These are phyloP conservation scores for Penicillium odoratum DNA, from an alignment of 495 filamentous ascomycete species.

Conservation along the genomic window DNA sequence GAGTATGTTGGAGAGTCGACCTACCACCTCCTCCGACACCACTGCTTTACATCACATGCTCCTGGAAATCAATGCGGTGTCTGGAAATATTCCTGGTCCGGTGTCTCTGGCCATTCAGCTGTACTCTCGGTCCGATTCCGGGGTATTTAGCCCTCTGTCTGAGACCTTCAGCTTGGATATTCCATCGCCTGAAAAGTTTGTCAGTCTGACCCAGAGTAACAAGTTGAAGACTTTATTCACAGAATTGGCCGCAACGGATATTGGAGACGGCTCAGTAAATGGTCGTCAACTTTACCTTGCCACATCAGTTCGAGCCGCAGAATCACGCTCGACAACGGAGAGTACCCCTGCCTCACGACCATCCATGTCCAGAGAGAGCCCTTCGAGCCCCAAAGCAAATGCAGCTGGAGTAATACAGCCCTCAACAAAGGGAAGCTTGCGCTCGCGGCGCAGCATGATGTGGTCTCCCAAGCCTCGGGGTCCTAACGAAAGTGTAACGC, in stretches of 20 bases:
- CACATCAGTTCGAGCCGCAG: slow-evolving; percentile 71
- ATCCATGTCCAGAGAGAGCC: slow-evolving; percentile 40
- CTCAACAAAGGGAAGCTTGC: slow-evolving; percentile 44
- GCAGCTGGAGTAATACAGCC: slow-evolving; percentile 24
- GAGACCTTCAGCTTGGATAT: slow-evolving; percentile 82
- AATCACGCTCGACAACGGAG: slow-evolving; percentile 48
- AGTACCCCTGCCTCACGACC: slow-evolving; percentile 27
- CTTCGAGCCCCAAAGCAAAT: slow-evolving; percentile 28
- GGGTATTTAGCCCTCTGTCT: slow-evolving; percentile 64
- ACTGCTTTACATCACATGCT: slow-evolving; percentile 81
- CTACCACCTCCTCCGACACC: slow-evolving; percentile 62
- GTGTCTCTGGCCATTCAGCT: slow-evolving; percentile 80
- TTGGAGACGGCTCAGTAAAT: slow-evolving; percentile 70
- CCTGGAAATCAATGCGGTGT: slow-evolving; percentile 77
- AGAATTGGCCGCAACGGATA: slow-evolving; percentile 77
- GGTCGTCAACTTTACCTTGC: slow-evolving; percentile 76
- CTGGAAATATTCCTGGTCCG: slow-evolving; percentile 66
- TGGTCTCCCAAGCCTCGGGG: slow-evolving; percentile 57
- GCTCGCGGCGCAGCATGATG: slow-evolving; percentile 77
- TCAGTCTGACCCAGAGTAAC: slow-evolving; percentile 53
- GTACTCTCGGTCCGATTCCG: slow-evolving; percentile 64
- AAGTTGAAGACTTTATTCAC: slow-evolving; percentile 85
- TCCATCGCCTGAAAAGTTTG: slow-evolving; percentile 67
- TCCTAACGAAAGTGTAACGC: slow-evolving; percentile 28
- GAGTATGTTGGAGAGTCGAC: slow-evolving; percentile 85